Conservation (phyloP, 352 stramenopile species). For the Phytophthora hibernalis region DNA sequence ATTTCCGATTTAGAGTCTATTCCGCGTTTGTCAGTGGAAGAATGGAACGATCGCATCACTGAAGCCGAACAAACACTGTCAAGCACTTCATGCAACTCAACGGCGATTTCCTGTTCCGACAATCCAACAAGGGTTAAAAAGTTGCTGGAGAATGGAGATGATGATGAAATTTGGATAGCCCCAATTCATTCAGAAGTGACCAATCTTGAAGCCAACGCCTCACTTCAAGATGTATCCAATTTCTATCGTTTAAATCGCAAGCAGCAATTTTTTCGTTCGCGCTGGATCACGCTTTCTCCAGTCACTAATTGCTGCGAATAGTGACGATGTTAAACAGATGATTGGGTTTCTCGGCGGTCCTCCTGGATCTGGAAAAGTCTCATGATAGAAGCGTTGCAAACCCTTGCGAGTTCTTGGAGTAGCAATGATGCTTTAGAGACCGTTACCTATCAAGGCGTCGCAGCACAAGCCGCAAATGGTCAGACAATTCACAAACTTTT, state of each 20-base stretch:
- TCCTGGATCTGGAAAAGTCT: conserved; percentile 28
- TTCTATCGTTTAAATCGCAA: conserved; percentile 20
- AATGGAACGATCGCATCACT: conserved; percentile 1
- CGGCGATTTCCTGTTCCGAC: background rate
- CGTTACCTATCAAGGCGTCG: conserved; percentile 26
- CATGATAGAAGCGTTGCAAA: conserved; percentile 25
- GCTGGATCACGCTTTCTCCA: conserved; percentile 9
- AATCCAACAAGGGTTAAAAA: background rate
- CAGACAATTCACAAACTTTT: conserved; percentile 36
- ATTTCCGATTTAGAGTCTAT: background rate
- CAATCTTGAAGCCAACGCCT: conserved; percentile 16
- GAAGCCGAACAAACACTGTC: background rate
- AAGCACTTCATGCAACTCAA: background rate
- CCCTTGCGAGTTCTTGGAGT: conserved; percentile 14
- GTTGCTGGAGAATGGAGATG: background rate
- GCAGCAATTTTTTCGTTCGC: conserved; percentile 14
- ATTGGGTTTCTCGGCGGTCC: conserved; percentile 26
- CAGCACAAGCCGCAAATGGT: conserved; percentile 30
- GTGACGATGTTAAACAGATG: conserved; percentile 17
- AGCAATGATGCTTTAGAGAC: conserved; percentile 15
- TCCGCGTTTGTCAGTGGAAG: background rate
- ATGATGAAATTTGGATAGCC: conserved; percentile 1
- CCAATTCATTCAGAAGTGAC: background rate
- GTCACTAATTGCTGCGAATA: background rate
- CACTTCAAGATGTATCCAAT: conserved; percentile 8